Evolutionary conservation across 2,329 filamentous ascomycete genomes (phyloP).

Genomic region (Pseudopithomyces maydicus): DNA sequence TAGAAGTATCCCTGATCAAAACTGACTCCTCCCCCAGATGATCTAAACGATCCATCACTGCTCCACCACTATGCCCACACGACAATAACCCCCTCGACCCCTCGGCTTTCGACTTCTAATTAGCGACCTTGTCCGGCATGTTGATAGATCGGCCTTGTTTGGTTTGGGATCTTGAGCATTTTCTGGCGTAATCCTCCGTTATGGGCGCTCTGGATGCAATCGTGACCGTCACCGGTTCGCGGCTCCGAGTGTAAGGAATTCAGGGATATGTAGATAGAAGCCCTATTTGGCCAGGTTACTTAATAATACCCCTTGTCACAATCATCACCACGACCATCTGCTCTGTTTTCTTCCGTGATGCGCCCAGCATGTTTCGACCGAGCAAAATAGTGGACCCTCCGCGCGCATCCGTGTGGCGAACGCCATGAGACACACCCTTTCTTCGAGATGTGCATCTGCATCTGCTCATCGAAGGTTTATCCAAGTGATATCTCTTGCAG

Average conservation of each 20-base stretch:
- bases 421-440: too few relatives aligned
- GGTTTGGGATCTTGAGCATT: conserved; percentile 11
- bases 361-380: too few relatives aligned
- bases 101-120: conserved; percentile 9
- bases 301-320: conserved; percentile 7
- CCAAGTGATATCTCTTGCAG: too few relatives aligned
- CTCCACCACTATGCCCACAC: not conserved
- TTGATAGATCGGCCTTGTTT: conserved; percentile 6
- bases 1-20: not conserved
- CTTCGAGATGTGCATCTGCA: too few relatives aligned
- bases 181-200: conserved; percentile 7
- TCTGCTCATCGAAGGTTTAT: too few relatives aligned
- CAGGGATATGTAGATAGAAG: conserved; percentile 6
- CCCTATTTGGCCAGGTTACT: conserved; percentile 1
- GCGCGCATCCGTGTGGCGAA: too few relatives aligned
- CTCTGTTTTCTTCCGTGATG: not conserved
- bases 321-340: not conserved
- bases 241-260: conserved; percentile 8
- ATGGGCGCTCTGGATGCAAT: conserved; percentile 6
- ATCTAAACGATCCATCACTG: conserved; percentile 8
- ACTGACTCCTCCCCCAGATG: conserved; percentile 3
- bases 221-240: conserved; percentile 7
- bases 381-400: too few relatives aligned
- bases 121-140: conserved; percentile 7
- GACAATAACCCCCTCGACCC: not conserved